Base-by-base conservation (phyloP, 257 asterid species). In the Salvia miltiorrhiza region DNA sequence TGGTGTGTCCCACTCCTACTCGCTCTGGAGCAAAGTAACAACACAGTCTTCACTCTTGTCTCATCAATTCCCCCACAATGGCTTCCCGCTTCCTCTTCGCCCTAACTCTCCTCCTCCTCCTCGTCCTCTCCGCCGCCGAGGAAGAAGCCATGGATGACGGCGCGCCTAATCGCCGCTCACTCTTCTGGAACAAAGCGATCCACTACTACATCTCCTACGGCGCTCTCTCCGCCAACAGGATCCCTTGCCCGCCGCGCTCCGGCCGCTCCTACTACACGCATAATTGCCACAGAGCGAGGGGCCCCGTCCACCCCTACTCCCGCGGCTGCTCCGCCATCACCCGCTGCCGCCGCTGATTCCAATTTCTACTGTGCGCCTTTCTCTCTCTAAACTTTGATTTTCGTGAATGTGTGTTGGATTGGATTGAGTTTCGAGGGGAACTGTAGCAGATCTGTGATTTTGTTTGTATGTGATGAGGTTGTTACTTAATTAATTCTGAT, bases 301-400 rank as follows among this genome's bases (percentile, higher is more conserved):
- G 96, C 0, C 95, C 97, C 0, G 90, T 80, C 57, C 95, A 84
- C 41, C 96, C 97, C 50, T 88, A 90, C 70, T 49, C 76, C 30
- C 82, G 96, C 33, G 94, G 97, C 69, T 90, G 97, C 82, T 86
- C 97, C 74, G 88, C 96, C 74, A 90, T 90, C 65, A 90, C 97
- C 16, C 92, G 84, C 9, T 88, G 97, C 83, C 86, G 96, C 77
- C 81, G 81, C 21, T 88, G 72, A 78, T 54, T 3, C 10, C 4
- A 4, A 3, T 4, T 57, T 57, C 5, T 12, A 7, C 23, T n/a
- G 62, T 55, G 30, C 32, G 2, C 41, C 35, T 3, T 53, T 21
- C 59, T 60, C 23, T 73, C 55, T 23, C 40, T 2, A 9, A 9
- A 1, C 17, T 32, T 59, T 16, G 21, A 14, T 30, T 21, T 12